Evolutionary conservation across 1,139 yeast species (phyloP), one percentile per base, ranked within the genome.

Genomic region (Scheffersomyces titani): DNA sequence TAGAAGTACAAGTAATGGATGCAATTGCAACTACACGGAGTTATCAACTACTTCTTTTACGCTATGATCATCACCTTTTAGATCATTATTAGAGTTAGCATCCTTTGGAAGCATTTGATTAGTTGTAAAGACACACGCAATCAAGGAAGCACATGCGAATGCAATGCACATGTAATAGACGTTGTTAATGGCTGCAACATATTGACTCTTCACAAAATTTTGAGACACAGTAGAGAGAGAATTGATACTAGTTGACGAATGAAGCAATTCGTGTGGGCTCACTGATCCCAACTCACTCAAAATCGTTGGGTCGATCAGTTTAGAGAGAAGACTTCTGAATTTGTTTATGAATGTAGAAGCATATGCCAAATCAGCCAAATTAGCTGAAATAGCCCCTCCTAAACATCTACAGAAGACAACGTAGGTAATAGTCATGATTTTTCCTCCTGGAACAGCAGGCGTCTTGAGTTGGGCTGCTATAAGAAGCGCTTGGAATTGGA

Each of bases 381-480:
- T 69, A 19, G 78, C 73, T 22, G 84, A 83, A 44, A 83, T 54
- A 1, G 82, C 77, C 22, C 49, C 49, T 3, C 49, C 49, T 11
- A 46, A 22, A 22, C 49, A 46, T n/a, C 49, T 46, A 5, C 22
- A 5, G n/a, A 46, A 46, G 6, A 46, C 49, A 19, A 46, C 19
- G 16, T 46, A 46, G 6, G 49, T 19, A 46, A 46, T 46, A 11
- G 49, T 46, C 49, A 46, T 46, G 24, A 46, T 46, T 13, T 20
- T 46, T 1, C 49, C 49, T 11, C 49, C 49, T 1, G 75, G 74
- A 16, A 72, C 60, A 40, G 72, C 62, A 47, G 74, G 76, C 1
- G 87, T 83, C 40, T 74, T 70, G 22, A 86, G 64, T 65, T 87
- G 90, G 6, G 81, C 77, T 19, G 84, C 71, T 19, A 87, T 65